phyloP scores from a whole-genome alignment of 768 basidiomycete genomes.

The Rhodotorula sphaerocarpa region DNA sequence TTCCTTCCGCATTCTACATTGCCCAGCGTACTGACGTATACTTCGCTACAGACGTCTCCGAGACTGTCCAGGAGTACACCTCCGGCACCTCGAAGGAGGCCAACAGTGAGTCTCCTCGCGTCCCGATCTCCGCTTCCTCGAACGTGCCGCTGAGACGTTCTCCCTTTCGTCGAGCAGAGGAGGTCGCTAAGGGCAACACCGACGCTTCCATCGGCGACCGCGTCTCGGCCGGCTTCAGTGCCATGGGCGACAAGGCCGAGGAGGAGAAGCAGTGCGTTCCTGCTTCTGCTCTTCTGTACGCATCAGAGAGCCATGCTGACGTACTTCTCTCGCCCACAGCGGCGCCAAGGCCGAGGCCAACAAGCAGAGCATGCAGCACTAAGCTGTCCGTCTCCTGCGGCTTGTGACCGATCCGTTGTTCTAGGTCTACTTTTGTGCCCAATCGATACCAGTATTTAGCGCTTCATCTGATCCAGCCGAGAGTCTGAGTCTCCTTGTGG shows the following conservation, averaged over 20 bases:
- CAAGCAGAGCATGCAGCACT: conserved; percentile 23
- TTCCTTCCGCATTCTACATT: too few species aligned
- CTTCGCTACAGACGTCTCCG: conserved; percentile 28
- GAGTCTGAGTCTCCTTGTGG: too few species aligned
- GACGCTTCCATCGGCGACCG: conserved; percentile 22
- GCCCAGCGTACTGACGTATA: too few species aligned
- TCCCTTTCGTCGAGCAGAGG: background rate
- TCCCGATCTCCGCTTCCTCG: too few species aligned
- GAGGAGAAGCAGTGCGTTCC: conserved; percentile 7
- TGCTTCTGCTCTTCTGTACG: background rate
- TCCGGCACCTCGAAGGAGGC: conserved; percentile 16
- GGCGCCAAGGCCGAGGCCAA: conserved; percentile 16
- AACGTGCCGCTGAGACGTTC: background rate
- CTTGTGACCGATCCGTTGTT: too few species aligned
- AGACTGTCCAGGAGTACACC: conserved; percentile 27
- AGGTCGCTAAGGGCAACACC: conserved; percentile 34
- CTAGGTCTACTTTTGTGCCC: too few species aligned
- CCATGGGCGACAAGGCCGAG: conserved; percentile 28
- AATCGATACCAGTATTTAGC: too few species aligned
- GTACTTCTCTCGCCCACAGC: background rate
- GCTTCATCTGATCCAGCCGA: too few species aligned
- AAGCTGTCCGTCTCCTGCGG: too few species aligned
- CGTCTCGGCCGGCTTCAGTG: conserved; percentile 27
- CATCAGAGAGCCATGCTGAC: too few species aligned
- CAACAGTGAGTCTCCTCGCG: conserved; percentile 9